Conservation (phyloP, 495 filamentous ascomycete genomes). For the Neurospora sp. region DNA sequence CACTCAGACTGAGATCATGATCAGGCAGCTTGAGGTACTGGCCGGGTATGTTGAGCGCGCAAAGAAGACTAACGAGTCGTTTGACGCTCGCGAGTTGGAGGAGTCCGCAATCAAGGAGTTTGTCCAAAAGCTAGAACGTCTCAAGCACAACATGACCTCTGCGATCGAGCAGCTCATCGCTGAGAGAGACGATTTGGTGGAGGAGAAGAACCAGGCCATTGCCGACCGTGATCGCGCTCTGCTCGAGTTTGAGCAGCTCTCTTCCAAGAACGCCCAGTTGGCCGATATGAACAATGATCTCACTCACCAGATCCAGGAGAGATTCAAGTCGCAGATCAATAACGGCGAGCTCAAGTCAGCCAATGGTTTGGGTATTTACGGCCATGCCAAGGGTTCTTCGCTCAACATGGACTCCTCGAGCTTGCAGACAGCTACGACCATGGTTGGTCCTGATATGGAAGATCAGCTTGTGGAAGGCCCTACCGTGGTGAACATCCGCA, state of each 20-base stretch:
- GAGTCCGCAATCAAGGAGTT: constrained; percentile 82
- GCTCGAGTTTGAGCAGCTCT: constrained; percentile 90
- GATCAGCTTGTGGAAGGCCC: constrained; percentile 64
- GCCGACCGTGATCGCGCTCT: constrained; percentile 82
- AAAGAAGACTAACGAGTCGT: constrained; percentile 61
- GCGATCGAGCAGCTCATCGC: constrained; percentile 78
- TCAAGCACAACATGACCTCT: constrained; percentile 69
- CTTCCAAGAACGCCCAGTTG: constrained; percentile 85
- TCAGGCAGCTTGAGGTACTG: constrained; percentile 81
- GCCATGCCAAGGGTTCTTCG: constrained; percentile 61
- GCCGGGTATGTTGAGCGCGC: constrained; percentile 53
- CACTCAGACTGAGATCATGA: constrained; percentile 87
- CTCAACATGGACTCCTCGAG: constrained; percentile 39
- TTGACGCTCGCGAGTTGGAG: constrained; percentile 67
- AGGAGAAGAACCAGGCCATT: constrained; percentile 70
- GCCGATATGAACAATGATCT: constrained; percentile 91
- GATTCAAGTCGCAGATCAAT: constrained; percentile 71
- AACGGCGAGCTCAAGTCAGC: constrained; percentile 40
- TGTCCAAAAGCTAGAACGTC: constrained; percentile 70
- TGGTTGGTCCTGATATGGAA: constrained; percentile 57
- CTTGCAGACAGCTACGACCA: constrained; percentile 28
- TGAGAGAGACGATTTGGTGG: constrained; percentile 67
- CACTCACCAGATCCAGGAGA: constrained; percentile 84
- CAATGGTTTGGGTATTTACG: constrained; percentile 85
- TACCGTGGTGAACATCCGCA: constrained; percentile 84